Percentiles rank a stretch among this genome's conserved stretches.
These are phyloP conservation scores for Platanthera guangdongensis DNA, from an alignment of 106 monocot genomes.

Conservation along the genomic window DNA sequence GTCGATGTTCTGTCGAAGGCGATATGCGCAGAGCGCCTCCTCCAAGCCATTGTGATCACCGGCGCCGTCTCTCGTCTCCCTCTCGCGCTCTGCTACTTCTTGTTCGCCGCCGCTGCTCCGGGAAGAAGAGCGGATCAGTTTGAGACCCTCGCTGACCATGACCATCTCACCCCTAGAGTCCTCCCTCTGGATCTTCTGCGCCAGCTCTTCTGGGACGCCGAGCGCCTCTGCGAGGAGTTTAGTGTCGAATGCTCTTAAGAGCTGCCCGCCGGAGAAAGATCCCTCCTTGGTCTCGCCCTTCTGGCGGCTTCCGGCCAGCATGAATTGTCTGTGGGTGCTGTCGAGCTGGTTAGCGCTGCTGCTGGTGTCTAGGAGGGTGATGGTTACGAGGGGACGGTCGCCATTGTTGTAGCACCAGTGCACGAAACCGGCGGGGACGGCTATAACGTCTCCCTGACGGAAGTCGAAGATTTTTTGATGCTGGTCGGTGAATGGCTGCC, in stretches of 20 bases:
- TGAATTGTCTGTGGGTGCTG: slow-evolving; percentile 15
- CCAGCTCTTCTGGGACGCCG: slow-evolving; percentile 10
- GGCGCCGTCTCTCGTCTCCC: neutral
- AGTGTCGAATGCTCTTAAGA: slow-evolving; percentile 13
- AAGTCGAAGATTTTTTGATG: slow-evolving; percentile 48
- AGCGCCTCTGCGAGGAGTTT: neutral
- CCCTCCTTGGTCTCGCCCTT: neutral
- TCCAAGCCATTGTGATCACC: slow-evolving; percentile 33
- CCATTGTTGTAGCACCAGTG: slow-evolving; percentile 66
- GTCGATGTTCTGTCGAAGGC: slow-evolving; percentile 36
- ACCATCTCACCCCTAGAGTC: slow-evolving; percentile 17
- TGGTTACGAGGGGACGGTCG: slow-evolving; percentile 26
- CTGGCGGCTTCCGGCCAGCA: slow-evolving; percentile 13
- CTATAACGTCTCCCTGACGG: slow-evolving; percentile 47
- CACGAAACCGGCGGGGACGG: slow-evolving; percentile 43
- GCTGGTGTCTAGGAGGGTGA: slow-evolving; percentile 33
- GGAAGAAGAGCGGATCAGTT: neutral
- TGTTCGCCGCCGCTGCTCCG: neutral
- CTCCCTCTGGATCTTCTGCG: slow-evolving; percentile 11
- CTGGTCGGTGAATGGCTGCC: slow-evolving; percentile 24
- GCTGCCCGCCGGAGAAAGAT: neutral
- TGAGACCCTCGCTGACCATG: neutral
- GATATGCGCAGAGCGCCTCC: slow-evolving; percentile 39
- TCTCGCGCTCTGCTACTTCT: neutral
- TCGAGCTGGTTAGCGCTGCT: slow-evolving; percentile 64